Evolutionary conservation across 2,329 filamentous ascomycete species (phyloP), one percentile per base, ranked within the genome.

Genomic region (Allantophomopsis lycopodina): DNA sequence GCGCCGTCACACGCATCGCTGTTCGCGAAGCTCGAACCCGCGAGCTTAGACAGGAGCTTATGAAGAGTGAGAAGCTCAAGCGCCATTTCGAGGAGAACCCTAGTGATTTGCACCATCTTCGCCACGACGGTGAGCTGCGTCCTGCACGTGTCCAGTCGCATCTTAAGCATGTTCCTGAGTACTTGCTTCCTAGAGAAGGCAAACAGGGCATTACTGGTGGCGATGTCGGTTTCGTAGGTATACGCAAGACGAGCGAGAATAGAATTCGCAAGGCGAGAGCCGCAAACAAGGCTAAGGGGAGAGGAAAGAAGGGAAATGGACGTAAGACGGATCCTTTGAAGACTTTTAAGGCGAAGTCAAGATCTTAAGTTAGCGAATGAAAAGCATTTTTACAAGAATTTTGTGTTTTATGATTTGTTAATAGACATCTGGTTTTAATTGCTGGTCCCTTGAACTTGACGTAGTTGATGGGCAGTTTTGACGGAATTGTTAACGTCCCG

Each of bases 71-170:
- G 55, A 95, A 94, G 61, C 66, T 98, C 40, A 88, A 91, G 61
- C 73, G 87, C 38, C 86, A 96, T 65, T 98, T 96, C 54, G 91
- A 96, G 56, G 91, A 98, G 60, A 95, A 98, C 57, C 91, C 91
- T 0, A 77, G 81, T 23, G 89, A 96, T 55, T 64, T 96, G 47
- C 75, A 77, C 31, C 86, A 94, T 56, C 67, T 96, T 48, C 76
- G 89, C 18, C 91, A 98, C 56, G 91, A 98, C 56, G 80, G 79
- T 31, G 89, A 95, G 58, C 68, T 94, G 41, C 74, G 87, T 44
- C 79, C 87, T 17, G 85, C 88, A 12, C 69, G 84, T 43, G 78
- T 87, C 35, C 88, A 96, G 60, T 73, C 83, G 7, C 91, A 98
- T 65, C 65, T 98, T 47, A 93, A 86, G 61, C 85, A 95, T 58